These are phyloP conservation scores for Paramecium bursaria DNA, from an alignment of 73 alveolate genomes.

Conservation along the genomic window DNA sequence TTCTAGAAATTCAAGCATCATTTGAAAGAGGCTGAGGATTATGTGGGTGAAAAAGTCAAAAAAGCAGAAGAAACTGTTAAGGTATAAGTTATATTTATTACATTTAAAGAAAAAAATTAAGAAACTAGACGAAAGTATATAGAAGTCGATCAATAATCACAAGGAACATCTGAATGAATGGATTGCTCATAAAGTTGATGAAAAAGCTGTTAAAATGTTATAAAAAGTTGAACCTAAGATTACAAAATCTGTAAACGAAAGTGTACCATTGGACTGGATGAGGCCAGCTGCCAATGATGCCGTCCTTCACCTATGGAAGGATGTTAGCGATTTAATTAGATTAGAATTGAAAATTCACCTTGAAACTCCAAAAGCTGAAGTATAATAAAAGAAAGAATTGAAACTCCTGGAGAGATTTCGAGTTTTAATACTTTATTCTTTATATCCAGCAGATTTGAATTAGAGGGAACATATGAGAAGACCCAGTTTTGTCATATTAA, in stretches of 20 bases:
- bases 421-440: slow-evolving; percentile 12
- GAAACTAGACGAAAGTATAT: too few species aligned
- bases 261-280: slow-evolving; percentile 28
- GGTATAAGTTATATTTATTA: not conserved
- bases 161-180: slow-evolving; percentile 6
- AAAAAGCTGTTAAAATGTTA: not conserved
- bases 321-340: slow-evolving; percentile 28
- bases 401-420: too few species aligned
- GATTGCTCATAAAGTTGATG: slow-evolving; percentile 37
- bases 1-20: too few species aligned
- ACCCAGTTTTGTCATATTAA: not conserved
- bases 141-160: too few species aligned
- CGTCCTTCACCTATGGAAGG: slow-evolving; percentile 28
- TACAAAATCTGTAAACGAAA: not conserved
- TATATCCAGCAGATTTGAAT: slow-evolving; percentile 44
- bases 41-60: not conserved
- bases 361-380: not conserved
- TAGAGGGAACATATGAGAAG: slow-evolving; percentile 30
- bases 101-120: too few species aligned
- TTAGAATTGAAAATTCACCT: not conserved
- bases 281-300: not conserved
- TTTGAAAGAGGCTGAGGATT: not conserved
- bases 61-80: not conserved
- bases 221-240: slow-evolving; percentile 37
- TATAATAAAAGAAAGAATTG: too few species aligned